Conservation (phyloP, 1,284 basidiomycete genomes). For the Ganoderma sinense region DNA sequence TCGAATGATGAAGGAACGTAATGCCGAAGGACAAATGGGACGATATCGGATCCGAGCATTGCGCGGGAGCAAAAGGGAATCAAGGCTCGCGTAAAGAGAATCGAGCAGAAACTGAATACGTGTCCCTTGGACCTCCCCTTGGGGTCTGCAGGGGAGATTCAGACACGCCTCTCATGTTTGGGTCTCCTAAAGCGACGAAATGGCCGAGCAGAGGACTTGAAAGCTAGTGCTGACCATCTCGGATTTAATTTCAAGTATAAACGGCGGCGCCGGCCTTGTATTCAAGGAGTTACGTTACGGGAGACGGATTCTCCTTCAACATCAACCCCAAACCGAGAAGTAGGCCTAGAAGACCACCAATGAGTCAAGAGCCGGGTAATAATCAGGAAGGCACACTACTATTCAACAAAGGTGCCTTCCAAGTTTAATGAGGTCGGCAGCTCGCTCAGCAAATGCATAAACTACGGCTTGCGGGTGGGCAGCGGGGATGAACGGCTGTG, state of each 20-base stretch:
- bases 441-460: conserved; percentile 30
- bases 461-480: conserved; percentile 28
- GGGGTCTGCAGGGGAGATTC: background rate
- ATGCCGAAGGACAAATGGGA: background rate
- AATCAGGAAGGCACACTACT: background rate
- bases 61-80: background rate
- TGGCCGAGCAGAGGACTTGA: background rate
- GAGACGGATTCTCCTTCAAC: background rate
- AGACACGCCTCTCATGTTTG: background rate
- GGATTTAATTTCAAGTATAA: background rate
- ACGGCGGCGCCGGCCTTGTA: background rate
- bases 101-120: background rate
- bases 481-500: conserved; percentile 28
- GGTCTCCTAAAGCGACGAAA: background rate
- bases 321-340: background rate
- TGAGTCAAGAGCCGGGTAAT: too few species aligned
- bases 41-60: background rate
- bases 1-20: background rate
- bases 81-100: background rate
- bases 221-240: background rate
- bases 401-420: conserved; percentile 7
- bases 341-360: background rate
- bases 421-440: conserved; percentile 28
- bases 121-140: background rate
- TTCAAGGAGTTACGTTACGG: background rate